Base-by-base conservation (phyloP, 1,284 basidiomycete genomes). In the Cutaneotrichosporon cavernicola region DNA sequence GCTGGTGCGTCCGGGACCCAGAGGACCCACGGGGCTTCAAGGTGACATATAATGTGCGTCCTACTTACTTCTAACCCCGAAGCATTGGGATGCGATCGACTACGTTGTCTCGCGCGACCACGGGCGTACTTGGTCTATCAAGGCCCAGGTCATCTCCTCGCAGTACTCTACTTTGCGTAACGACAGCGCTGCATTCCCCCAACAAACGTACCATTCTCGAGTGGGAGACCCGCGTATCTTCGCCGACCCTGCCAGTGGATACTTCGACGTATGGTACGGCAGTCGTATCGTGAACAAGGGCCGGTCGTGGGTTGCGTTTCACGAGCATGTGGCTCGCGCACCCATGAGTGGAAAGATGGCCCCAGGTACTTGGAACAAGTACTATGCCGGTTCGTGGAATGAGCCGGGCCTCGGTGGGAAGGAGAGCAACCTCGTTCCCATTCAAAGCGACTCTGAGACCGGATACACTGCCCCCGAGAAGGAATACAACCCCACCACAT, bases 231-330 rank as follows among this genome's bases (percentile, higher is more conserved):
- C 56, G 38, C 66, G 66, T 9, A n/a, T 67, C 32, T 26, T 18
- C 26, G 51, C 49, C 11, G 66, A 67, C 36, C 3, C 56, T 1
- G 31, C 34, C 11, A 16, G n/a, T 13, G 66, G 66, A 5, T 67
- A 62, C 61, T 64, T 67, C 30, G 65, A 67, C 61, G 61, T 63
- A 21, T 60, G 43, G 43, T 67, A 64, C 51, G 63, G 59, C 30
- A 63, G 61, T 30, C 64, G 64, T 22, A 38, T 65, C 14, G 31
- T 65, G 31, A 30, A 62, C 60, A 65, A 65, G 47, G 57, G 52
- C 21, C 63, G 63, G 2, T 38, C 47, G 5, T 67, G 66, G 66
- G 30, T 36, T 16, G n/a, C 47, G 0, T 65, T 63, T 55, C 46
- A 62, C 46, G 22, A 21, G 22, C 63, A 67, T 36, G 66, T 58